Percentiles rank a stretch among this genome's conserved stretches.
Conservation (phyloP, 805 yeast genomes). For the Maudiozyma barnettii region DNA sequence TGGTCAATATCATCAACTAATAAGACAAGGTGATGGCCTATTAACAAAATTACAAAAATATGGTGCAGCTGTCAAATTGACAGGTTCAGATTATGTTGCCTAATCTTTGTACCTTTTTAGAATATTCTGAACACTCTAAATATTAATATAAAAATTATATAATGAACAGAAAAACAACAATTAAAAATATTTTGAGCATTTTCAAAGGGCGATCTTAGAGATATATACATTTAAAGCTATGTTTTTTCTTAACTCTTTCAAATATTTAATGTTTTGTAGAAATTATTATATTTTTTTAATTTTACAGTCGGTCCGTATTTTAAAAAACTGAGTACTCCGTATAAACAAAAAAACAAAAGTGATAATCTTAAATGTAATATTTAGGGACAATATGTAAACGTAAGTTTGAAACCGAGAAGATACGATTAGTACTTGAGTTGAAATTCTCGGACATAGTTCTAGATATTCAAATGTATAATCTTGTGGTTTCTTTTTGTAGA, state of each 20-base stretch:
- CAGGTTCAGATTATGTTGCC: slow-evolving; percentile 72
- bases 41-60: slow-evolving; percentile 92
- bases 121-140: not conserved
- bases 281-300: not conserved
- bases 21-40: slow-evolving; percentile 86
- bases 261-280: not conserved
- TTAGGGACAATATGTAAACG: too few relatives aligned
- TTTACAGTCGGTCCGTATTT: too few relatives aligned
- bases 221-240: too few relatives aligned
- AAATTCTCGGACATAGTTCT: too few relatives aligned
- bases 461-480: too few relatives aligned
- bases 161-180: not conserved
- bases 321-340: not conserved
- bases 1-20: slow-evolving; percentile 78
- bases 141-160: not conserved
- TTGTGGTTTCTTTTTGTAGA: too few relatives aligned
- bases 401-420: too few relatives aligned
- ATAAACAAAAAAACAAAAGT: not conserved
- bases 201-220: too few relatives aligned
- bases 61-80: slow-evolving; percentile 92
- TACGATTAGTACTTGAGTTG: too few relatives aligned
- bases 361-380: not conserved
- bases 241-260: not conserved
- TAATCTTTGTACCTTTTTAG: not conserved
- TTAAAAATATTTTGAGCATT: too few relatives aligned